Percentiles rank a stretch among this genome's conserved stretches.
phyloP scores from a whole-genome alignment of 2,329 filamentous ascomycete species.

The Stachybotrys chartarum region DNA sequence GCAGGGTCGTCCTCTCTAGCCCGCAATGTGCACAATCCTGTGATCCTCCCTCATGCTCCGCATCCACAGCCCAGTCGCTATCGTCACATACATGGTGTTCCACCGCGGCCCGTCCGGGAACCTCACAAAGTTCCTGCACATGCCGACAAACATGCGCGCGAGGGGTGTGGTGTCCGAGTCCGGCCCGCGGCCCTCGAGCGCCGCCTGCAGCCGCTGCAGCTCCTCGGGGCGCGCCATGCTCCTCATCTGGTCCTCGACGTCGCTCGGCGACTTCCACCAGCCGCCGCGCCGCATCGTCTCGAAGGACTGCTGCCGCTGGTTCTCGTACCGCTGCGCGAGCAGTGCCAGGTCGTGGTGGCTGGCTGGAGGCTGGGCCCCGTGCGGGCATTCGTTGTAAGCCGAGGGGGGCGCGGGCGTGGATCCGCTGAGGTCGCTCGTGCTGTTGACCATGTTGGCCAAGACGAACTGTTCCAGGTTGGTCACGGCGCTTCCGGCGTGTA shows the following conservation, averaged over 20 bases:
- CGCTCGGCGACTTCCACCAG: conserved; percentile 14
- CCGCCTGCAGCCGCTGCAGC: conserved; percentile 8
- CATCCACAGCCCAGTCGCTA: conserved; percentile 12
- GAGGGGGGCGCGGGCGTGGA: background rate
- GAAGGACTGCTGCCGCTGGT: background rate
- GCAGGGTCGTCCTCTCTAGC: too few species aligned
- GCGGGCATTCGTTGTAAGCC: background rate
- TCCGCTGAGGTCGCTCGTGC: background rate
- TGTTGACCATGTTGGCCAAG: conserved; percentile 6
- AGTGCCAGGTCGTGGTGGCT: background rate
- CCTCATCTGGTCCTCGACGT: conserved; percentile 13
- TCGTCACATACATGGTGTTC: conserved; percentile 13
- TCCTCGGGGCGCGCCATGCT: conserved; percentile 10
- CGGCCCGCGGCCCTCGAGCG: conserved; percentile 11
- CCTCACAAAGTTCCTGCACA: conserved; percentile 13
- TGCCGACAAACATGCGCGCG: background rate
- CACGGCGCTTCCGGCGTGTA: conserved; percentile 3
- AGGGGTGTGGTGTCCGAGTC: background rate
- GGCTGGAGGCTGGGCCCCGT: background rate
- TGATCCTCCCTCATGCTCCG: background rate
- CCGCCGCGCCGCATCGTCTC: conserved; percentile 2
- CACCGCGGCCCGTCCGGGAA: conserved; percentile 16
- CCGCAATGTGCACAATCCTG: background rate
- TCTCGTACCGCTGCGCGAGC: background rate
- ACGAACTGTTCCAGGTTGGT: conserved; percentile 13